Conservation (phyloP, 2,329 filamentous ascomycete genomes). For the Amylocarpus encephaloides region DNA sequence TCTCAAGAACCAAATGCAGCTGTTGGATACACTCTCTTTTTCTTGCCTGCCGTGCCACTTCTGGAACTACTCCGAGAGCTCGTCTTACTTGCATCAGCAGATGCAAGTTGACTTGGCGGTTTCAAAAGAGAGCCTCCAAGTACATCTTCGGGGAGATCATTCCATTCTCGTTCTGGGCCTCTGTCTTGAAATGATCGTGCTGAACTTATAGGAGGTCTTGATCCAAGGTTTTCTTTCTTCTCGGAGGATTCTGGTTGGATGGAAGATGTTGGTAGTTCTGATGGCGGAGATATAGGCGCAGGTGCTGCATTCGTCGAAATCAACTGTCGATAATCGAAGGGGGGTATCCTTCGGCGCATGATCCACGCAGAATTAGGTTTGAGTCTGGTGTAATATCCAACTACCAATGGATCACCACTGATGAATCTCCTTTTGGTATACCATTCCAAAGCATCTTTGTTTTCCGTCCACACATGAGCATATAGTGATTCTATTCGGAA, state of each 20-base stretch:
- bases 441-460: constrained; percentile 57
- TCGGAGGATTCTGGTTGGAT: background rate
- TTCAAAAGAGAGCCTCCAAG: constrained; percentile 27
- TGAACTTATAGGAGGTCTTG: constrained; percentile 37
- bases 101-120: constrained; percentile 24
- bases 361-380: constrained; percentile 57
- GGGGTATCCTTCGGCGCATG: constrained; percentile 39
- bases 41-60: constrained; percentile 42
- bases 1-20: constrained; percentile 47
- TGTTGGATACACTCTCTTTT: constrained; percentile 54
- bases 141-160: constrained; percentile 57
- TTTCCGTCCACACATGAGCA: constrained; percentile 64
- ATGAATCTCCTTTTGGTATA: constrained; percentile 53
- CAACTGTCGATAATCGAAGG: constrained; percentile 23
- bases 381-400: constrained; percentile 57
- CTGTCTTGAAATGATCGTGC: constrained; percentile 49
- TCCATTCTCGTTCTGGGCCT: constrained; percentile 57
- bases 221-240: constrained; percentile 48
- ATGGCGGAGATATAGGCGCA: constrained; percentile 30
- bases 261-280: background rate
- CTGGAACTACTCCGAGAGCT: constrained; percentile 50
- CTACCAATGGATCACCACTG: constrained; percentile 39
- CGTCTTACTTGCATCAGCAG: constrained; percentile 27
- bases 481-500: constrained; percentile 41
- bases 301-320: background rate